Evolutionary conservation across 2,329 filamentous ascomycete genomes (phyloP).

Genomic region (Penicillium griseofulvum): DNA sequence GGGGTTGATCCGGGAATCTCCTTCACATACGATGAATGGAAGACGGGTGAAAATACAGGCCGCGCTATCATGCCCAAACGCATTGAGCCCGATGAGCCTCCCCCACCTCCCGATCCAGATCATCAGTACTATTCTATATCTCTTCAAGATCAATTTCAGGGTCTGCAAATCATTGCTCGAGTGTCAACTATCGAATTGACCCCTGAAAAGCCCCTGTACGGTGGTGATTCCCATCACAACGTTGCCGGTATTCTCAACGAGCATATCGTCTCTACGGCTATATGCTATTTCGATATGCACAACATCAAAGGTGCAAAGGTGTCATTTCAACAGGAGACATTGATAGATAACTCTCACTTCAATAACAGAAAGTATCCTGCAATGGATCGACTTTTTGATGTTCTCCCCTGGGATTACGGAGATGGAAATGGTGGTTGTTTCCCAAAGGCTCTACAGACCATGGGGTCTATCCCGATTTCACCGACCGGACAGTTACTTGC

Average conservation of each 20-base stretch:
- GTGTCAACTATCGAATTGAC: constrained; percentile 7
- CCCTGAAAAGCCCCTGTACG: constrained; percentile 3
- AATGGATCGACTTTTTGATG: constrained; percentile 1
- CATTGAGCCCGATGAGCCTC: not conserved
- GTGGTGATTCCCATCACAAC: constrained; percentile 3
- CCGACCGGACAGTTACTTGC: constrained; percentile 7
- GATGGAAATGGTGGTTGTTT: not conserved
- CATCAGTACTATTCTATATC: constrained; percentile 9
- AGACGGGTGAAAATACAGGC: constrained; percentile 2
- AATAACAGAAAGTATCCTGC: not conserved
- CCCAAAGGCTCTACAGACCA: constrained; percentile 1
- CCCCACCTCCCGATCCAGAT: constrained; percentile 1
- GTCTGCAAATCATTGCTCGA: constrained; percentile 6
- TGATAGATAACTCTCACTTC: not conserved
- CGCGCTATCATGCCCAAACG: constrained; percentile 4
- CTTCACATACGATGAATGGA: constrained; percentile 13
- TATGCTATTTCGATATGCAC: constrained; percentile 10
- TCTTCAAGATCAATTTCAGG: constrained; percentile 6
- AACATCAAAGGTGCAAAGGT: constrained; percentile 6
- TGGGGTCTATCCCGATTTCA: constrained; percentile 11
- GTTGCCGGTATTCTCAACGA: constrained; percentile 6
- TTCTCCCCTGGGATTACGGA: too few relatives aligned
- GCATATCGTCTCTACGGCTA: constrained; percentile 8
- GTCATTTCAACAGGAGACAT: constrained; percentile 6
- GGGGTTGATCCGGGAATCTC: constrained; percentile 9